Evolutionary conservation across 2,329 filamentous ascomycete species (phyloP), one percentile per base, ranked within the genome.

Genomic region (Trichoderma pleuroti): DNA sequence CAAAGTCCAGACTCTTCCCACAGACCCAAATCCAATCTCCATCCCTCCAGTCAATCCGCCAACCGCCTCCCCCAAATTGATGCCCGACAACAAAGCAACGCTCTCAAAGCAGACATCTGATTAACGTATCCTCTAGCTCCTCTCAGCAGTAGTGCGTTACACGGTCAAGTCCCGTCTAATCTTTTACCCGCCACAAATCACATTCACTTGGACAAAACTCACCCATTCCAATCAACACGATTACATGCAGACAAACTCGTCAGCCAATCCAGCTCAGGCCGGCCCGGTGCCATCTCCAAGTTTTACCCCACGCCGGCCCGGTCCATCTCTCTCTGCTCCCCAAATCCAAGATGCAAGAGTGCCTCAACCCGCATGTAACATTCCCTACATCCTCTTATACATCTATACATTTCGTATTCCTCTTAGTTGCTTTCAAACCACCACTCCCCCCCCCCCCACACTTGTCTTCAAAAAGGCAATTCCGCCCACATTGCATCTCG

Each of bases 391-490:
- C 11, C 18, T 30, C 18, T 46, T n/a, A 42, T 30, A 49, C 21
- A 66, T 30, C 32, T 36, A 14, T 63, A 63, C 32, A 60, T 36
- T 34, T 64, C 34, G 18, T 54, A 32, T 32, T 46, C 49, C 14
- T 57, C 24, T 26, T 39, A 42, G 18, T 30, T 42, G 39, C 36
- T n/a, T 36, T 14, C 46, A 12, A 56, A 67, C 39, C 18, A 28
- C 54, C 36, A 60, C 64, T 34, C 56, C 36, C 64, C 65, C 36
- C 64, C 65, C 5, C 26, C 26, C 24, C 65, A 68, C 36, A n/a
- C 49, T 34, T 9, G n/a, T 34, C 52, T 59, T 59, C 49, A 66
- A 56, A 54, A 54, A 8, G 63, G 63, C 63, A 66, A 66, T 66
- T 66, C 63, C 63, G 63, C 63, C 49, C 49, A 26, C 62, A 28